Percentiles rank a stretch among this genome's conserved stretches.
These are phyloP conservation scores for Powellomyces hirtus DNA, from an alignment of 192 early-diverging fungal genomes.

Conservation along the genomic window DNA sequence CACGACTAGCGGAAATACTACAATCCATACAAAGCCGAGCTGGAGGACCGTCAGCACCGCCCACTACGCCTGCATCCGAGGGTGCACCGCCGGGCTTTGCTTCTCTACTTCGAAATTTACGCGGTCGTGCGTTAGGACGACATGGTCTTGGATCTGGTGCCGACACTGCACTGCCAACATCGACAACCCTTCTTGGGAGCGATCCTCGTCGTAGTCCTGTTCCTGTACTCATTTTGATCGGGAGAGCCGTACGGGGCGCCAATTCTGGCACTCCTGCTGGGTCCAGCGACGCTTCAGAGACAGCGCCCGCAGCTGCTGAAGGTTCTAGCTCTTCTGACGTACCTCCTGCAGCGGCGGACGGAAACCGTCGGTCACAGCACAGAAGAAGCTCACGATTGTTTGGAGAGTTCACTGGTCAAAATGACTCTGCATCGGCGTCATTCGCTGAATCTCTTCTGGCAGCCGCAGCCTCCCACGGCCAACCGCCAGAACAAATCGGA, in stretches of 20 bases:
- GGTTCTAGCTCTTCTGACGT: too few relatives aligned
- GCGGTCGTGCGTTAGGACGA: not conserved
- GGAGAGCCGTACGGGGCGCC: not conserved
- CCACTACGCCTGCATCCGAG: not conserved
- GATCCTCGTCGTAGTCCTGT: slow-evolving; percentile 12
- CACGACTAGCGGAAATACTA: not conserved
- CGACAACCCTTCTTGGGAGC: not conserved
- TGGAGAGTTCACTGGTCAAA: not conserved
- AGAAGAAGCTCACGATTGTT: not conserved
- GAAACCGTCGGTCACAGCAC: not conserved
- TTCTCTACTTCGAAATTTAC: not conserved
- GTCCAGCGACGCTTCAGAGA: not conserved
- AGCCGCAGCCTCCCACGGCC: not conserved
- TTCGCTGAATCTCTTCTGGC: not conserved
- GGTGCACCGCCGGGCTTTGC: not conserved
- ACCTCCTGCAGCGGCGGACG: too few relatives aligned
- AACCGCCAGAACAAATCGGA: too few relatives aligned
- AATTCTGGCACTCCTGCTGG: not conserved
- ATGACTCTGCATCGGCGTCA: not conserved
- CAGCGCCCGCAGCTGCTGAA: not conserved
- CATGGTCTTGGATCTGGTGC: not conserved
- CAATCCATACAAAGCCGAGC: not conserved
- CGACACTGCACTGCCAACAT: not conserved
- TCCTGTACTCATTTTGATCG: slow-evolving; percentile 26
- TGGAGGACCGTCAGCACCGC: not conserved